Base-by-base conservation (phyloP, 1,284 basidiomycete genomes). In the Stygiomarasmius scandens region DNA sequence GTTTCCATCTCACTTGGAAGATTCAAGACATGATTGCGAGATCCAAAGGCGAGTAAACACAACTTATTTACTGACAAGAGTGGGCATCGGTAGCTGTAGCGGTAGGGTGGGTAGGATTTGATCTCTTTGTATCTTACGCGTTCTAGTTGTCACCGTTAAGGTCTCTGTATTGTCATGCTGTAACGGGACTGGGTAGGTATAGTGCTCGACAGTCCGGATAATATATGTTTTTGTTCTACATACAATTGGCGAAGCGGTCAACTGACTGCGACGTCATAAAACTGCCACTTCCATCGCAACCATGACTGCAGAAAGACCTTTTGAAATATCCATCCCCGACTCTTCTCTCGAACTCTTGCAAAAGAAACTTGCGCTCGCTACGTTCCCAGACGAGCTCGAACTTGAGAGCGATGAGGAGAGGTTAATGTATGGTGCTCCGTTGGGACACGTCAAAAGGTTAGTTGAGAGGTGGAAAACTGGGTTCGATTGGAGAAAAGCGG, bases 301-400 rank as follows among this genome's bases (percentile, higher is more conserved):
- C 12, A 32, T 32, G 29, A 32, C 29, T 32, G 29, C 64, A 22
- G 76, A 77, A 56, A 62, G 65, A 1, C 68, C 76, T 1, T 83
- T 81, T 72, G 73, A 68, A 46, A 76, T 83, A 29, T 52, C 71
- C 20, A 64, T 83, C 23, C 59, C 79, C 0, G 73, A 81, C 49
- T 66, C 69, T 1, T 65, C 74, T 3, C 58, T 83, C 12, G 63
- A 65, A 0, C 47, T 66, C 0, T 67, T 83, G 5, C 66, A 72
- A 32, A 64, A 72, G 53, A 81, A 78, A 60, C 77, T 84, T 11
- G 72, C 68, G 2, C 66, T 79, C 6, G 63, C 72, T 0, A 70
- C 67, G 3, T 70, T 83, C n/a, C 81, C 82, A 0, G 79, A 83
- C 63, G 80, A 83, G 60, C 65, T 83, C 12, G 73, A 79, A 8